Conservation (phyloP, 192 early-diverging fungal species). For the Backusella australiensis region DNA sequence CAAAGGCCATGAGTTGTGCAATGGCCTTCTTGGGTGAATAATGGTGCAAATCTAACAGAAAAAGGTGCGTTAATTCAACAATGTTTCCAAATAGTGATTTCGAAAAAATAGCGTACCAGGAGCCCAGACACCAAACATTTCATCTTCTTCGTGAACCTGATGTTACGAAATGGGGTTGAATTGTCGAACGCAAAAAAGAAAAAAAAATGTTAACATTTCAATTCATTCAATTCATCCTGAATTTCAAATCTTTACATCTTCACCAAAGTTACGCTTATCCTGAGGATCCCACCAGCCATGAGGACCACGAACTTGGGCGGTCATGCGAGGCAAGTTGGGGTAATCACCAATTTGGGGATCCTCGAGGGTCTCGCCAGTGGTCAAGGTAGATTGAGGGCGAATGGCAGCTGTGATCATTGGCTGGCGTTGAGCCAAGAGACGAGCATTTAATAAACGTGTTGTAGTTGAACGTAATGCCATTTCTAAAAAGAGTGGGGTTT, state of each 20-base stretch:
- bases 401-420: conserved; percentile 20
- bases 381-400: conserved; percentile 34
- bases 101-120: conserved; percentile 28
- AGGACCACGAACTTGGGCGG: conserved; percentile 58
- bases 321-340: conserved; percentile 67
- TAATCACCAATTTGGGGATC: conserved; percentile 78
- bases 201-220: not conserved
- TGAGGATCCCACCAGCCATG: conserved; percentile 71
- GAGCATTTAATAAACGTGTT: conserved; percentile 23
- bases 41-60: conserved; percentile 47
- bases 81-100: not conserved
- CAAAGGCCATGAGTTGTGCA: conserved; percentile 50
- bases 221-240: not conserved
- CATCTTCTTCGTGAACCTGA: conserved; percentile 67
- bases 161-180: not conserved
- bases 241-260: conserved; percentile 44
- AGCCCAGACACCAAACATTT: conserved; percentile 65
- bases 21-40: conserved; percentile 55
- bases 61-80: not conserved
- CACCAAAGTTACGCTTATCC: conserved; percentile 76
- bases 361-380: conserved; percentile 22
- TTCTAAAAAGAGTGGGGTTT: not conserved
- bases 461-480: conserved; percentile 29
- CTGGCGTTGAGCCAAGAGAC: conserved; percentile 20
- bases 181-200: not conserved